Base-by-base conservation (phyloP, 805 yeast genomes). In the Grigorovia humatica region DNA sequence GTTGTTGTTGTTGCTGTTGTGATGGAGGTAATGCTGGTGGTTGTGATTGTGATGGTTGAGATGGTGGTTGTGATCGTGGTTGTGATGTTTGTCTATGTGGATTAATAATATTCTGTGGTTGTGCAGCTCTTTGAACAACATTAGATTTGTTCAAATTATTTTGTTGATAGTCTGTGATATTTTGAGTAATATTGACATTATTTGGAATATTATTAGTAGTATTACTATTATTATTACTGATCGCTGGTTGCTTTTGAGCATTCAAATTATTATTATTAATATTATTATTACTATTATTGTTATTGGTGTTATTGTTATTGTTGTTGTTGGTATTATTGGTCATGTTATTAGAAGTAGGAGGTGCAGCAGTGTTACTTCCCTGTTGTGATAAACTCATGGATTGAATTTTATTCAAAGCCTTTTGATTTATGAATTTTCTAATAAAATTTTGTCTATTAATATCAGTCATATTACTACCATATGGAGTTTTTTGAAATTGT, bases 401-500 rank as follows among this genome's bases (percentile, higher is more conserved):
- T 49, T 67, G 70, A 43, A 67, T 61, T 52, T 66, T 68, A 44
- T 65, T 66, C 48, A 67, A 56, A 4, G 68, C 70, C 54, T 66
- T 66, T 51, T 67, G 70, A 49, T 66, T 66, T 47, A 68, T 66
- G 53, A 65, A 68, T 49, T 67, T 67, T 55, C 67, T 65, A 38
- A 68, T 66, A 43, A 66, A 63, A 47, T 58, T 59, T 44, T 65
- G 69, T 46, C 64, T 60, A 43, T 62, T 63, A 6, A 63, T 55
- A 49, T 63, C 65, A 18, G 63, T 60, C 60, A 61, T 57, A 20
- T 58, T 58, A 12, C 52, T 43, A 15, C 66, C 65, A 40, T 56
- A 63, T 40, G 62, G 67, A 4, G 65, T 61, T 52, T 64, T 66
- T 52, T 67, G 70, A 44, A 67, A 62, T 42, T 63, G 65, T 51